Conservation (phyloP, 2,329 filamentous ascomycete genomes). For the Cladophialophora exuberans region DNA sequence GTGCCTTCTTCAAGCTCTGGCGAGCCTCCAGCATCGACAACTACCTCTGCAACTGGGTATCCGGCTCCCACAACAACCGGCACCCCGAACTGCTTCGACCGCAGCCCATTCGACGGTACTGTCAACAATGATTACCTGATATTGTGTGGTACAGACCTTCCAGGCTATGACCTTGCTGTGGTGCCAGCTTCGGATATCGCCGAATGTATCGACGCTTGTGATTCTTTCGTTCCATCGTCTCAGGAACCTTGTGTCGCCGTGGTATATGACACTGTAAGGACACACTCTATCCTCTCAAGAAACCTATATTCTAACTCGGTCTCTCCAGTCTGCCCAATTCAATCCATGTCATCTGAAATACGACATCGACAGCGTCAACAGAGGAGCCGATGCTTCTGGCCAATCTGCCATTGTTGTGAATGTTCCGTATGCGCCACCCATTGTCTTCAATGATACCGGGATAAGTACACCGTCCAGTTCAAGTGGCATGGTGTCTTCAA, state of each 20-base stretch:
- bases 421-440: slow-evolving; percentile 19
- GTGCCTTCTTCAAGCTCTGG: background rate
- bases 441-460: slow-evolving; percentile 13
- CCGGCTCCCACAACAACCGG: slow-evolving; percentile 25
- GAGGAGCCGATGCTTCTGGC: slow-evolving; percentile 21
- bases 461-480: background rate
- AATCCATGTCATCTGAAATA: slow-evolving; percentile 27
- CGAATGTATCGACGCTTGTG: slow-evolving; percentile 25
- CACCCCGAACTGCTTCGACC: slow-evolving; percentile 26
- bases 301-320: no score
- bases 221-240: slow-evolving; percentile 17
- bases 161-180: slow-evolving; percentile 20
- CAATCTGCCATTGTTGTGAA: slow-evolving; percentile 28
- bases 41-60: slow-evolving; percentile 2
- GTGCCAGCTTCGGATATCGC: slow-evolving; percentile 23
- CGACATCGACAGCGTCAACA: slow-evolving; percentile 15
- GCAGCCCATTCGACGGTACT: slow-evolving; percentile 25
- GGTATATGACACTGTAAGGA: slow-evolving; percentile 28
- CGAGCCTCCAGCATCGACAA: background rate
- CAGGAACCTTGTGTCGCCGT: slow-evolving; percentile 23
- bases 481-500: slow-evolving; percentile 7
- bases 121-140: slow-evolving; percentile 27
- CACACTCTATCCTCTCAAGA: no score
- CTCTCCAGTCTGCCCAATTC: no score
- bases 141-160: slow-evolving; percentile 25